Base-by-base conservation (phyloP, 352 stramenopile genomes). In the Pythium dissotocum region DNA sequence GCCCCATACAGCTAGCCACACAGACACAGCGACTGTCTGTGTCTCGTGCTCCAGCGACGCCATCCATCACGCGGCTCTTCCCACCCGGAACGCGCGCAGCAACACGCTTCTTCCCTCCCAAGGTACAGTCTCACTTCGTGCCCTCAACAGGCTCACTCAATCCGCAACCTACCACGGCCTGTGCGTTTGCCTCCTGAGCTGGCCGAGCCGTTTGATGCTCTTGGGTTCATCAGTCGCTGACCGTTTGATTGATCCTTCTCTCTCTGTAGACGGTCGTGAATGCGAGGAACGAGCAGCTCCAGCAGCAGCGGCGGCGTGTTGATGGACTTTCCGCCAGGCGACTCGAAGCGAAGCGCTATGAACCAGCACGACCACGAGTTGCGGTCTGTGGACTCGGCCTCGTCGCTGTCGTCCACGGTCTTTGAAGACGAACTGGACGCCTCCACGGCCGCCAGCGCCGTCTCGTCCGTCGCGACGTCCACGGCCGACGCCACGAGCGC, bases 341-440 rank as follows among this genome's bases (percentile, higher is more conserved):
- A 58, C 36, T 42, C 57, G 60, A 53, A 35, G 33, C 13, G 49
- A 33, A 42, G 55, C 32, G 21, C 48, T 18, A 28, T 38, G 14
- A 18, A 36, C 38, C 51, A 60, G 26, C 51, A 42, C 61, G 52
- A 58, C 49, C 44, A 49, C 35, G 48, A 46, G 7, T 14, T 65
- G 18, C 59, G 46, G 32, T 65, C 59, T 2, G 44, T 67, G 14
- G 61, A 61, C 52, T 67, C 61, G 52, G 61, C 51, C 13, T 67
- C 61, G 49, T 67, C 61, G 51, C 61, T 54, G 10, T 60, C 51
- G 21, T 67, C 61, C 3, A 67, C 61, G 33, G 61, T 67, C 35
- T 67, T 55, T 33, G 61, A 67, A 14, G 61, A 67, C 38, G 61
- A 67, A 26, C 51, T 44, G 36, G 61, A 67, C 46, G 30, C 36